Evolutionary conservation across 805 yeast species (phyloP).

Genomic region (Saccharomycopsis sp.): DNA sequence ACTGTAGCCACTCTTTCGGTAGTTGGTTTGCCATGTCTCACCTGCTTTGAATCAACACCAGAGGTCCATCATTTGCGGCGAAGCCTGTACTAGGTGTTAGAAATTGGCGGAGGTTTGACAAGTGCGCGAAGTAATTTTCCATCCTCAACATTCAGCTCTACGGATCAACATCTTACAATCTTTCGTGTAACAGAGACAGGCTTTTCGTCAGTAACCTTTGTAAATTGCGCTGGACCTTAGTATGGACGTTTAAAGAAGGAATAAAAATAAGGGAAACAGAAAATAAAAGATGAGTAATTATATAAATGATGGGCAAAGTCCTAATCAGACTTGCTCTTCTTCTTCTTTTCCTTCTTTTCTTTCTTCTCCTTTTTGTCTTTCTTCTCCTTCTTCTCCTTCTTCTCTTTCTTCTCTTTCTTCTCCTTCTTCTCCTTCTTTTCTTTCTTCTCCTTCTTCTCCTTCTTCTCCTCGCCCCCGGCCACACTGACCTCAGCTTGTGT

Average conservation of each 20-base stretch:
- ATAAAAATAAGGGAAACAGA: not conserved
- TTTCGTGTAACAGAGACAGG: too few relatives aligned
- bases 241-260: too few relatives aligned
- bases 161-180: too few relatives aligned
- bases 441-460: slow-evolving; percentile 41
- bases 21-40: slow-evolving; percentile 21
- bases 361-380: slow-evolving; percentile 34
- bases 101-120: too few relatives aligned
- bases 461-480: slow-evolving; percentile 36
- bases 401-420: slow-evolving; percentile 39
- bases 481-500: slow-evolving; percentile 25
- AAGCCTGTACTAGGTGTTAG: too few relatives aligned
- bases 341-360: slow-evolving; percentile 27
- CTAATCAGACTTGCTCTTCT: slow-evolving; percentile 14
- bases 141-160: too few relatives aligned
- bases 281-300: not conserved
- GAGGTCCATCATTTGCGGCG: too few relatives aligned
- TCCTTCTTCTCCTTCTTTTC: slow-evolving; percentile 45
- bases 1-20: slow-evolving; percentile 39
- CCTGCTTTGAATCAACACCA: too few relatives aligned
- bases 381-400: slow-evolving; percentile 44
- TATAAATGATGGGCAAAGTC: not conserved
- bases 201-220: too few relatives aligned
- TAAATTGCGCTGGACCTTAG: too few relatives aligned
- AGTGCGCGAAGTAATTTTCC: too few relatives aligned